Percentiles rank a stretch among this genome's conserved stretches.
phyloP scores from a whole-genome alignment of 1,284 basidiomycete species.

The Sanghuangporus baumii region DNA sequence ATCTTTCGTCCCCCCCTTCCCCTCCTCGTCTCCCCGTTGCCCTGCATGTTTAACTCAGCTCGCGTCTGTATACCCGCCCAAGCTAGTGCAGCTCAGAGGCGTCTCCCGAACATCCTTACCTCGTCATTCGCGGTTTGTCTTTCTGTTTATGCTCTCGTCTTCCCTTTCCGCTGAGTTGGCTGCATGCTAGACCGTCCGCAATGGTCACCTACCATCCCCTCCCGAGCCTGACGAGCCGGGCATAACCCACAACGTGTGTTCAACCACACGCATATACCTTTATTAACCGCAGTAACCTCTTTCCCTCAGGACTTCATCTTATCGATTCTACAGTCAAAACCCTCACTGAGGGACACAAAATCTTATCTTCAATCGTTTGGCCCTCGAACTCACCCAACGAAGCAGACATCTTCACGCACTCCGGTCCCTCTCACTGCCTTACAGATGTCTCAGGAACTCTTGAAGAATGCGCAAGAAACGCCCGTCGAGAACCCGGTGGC shows the following conservation, averaged over 20 bases:
- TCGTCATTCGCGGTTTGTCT: conserved; percentile 15
- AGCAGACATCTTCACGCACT: conserved; percentile 17
- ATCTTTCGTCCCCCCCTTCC: background rate
- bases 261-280: background rate
- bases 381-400: conserved; percentile 36
- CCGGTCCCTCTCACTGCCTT: conserved; percentile 23
- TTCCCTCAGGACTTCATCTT: conserved; percentile 85
- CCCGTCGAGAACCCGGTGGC: conserved; percentile 42
- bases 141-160: background rate
- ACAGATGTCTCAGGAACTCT: conserved; percentile 21
- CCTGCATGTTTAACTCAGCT: conserved; percentile 10
- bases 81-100: conserved; percentile 1
- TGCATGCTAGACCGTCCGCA: conserved; percentile 12
- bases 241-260: conserved; percentile 37
- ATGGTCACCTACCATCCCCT: conserved; percentile 26
- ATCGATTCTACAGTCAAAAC: conserved; percentile 90
- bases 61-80: conserved; percentile 9
- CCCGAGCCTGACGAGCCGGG: conserved; percentile 58
- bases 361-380: conserved; percentile 88
- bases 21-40: background rate
- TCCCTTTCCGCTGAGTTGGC: background rate
- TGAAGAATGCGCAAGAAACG: conserved; percentile 25
- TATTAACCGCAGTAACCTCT: conserved; percentile 5
- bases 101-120: conserved; percentile 3
- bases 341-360: conserved; percentile 86